Evolutionary conservation across 2,329 filamentous ascomycete genomes (phyloP).

Genomic region (Phyllosticta citribraziliensis): DNA sequence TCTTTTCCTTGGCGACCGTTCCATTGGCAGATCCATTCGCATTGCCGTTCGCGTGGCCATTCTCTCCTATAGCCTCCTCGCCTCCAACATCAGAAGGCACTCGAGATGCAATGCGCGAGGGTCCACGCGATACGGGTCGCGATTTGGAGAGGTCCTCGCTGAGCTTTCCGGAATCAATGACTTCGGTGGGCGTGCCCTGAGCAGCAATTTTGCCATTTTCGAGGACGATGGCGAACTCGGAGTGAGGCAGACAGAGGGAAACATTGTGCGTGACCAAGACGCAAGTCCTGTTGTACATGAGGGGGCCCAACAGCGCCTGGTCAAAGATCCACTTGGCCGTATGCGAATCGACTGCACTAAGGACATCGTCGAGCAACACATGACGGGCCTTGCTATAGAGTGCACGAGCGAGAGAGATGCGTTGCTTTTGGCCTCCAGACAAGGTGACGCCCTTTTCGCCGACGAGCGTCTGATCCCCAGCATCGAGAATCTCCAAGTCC

Average conservation of each 20-base stretch:
- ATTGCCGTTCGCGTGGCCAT: constrained; percentile 38
- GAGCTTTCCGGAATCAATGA: constrained; percentile 79
- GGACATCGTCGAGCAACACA: constrained; percentile 83
- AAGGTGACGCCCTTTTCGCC: constrained; percentile 96
- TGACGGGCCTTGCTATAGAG: constrained; percentile 94
- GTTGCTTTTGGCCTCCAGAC: constrained; percentile 94
- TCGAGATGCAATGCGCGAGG: constrained; percentile 67
- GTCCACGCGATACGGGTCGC: constrained; percentile 55
- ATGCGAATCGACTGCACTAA: constrained; percentile 94
- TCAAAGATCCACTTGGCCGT: constrained; percentile 98
- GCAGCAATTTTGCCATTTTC: constrained; percentile 73
- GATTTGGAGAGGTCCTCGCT: constrained; percentile 78
- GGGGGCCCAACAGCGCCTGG: constrained; percentile 76
- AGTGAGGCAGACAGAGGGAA: constrained; percentile 70
- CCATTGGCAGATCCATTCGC: constrained; percentile 39
- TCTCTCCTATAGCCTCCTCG: constrained; percentile 32
- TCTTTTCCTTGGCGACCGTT: constrained; percentile 27
- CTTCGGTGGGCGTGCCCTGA: constrained; percentile 67
- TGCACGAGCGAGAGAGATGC: constrained; percentile 90
- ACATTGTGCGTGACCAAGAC: constrained; percentile 95
- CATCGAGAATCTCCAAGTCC: constrained; percentile 84
- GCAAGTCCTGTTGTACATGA: constrained; percentile 85
- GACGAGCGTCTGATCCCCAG: constrained; percentile 85
- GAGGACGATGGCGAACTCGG: constrained; percentile 72
- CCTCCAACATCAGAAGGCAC: constrained; percentile 66